Evolutionary conservation across 1,139 yeast genomes (phyloP), one percentile per base, ranked within the genome.

Genomic region (Suzukiozyma palmioleophila): DNA sequence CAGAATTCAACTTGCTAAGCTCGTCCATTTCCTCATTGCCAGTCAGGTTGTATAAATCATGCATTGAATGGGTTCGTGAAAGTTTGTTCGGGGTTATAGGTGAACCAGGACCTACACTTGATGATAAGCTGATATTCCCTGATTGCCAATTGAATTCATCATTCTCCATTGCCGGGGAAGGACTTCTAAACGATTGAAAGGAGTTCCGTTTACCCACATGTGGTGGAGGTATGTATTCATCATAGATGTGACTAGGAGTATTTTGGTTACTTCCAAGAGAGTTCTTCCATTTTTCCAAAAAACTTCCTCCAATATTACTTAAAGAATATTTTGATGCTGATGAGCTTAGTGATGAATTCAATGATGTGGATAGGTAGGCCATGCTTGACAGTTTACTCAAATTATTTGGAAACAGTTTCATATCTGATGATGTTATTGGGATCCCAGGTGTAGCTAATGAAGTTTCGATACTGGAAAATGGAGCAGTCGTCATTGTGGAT

Each of bases 141-240:
- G 34, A 35, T 27, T 42, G 52, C 70, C 74, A 66, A 15, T 59
- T 58, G 45, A 58, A 69, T 25, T 73, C 79, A 14, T 73, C 79
- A 39, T 57, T 54, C 47, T 74, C 79, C 8, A 64, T 39, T 1
- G 67, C 69, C 1, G 79, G 79, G 1, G 79, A 73, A 2, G 79
- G 78, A 0, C 74, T 61, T 39, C 72, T 53, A 40, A 66, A 46
- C n/a, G 60, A 59, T 30, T 64, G 67, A 3, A 61, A 45, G 1
- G 70, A 62, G 27, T 52, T 49, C 35, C 62, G 49, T 36, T 63
- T 62, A 28, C 16, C 16, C 4, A 28, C 5, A n/a, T 24, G 33
- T 27, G 12, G 40, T 29, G 14, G 37, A 25, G 13, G 39, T 26
- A 33, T 24, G 26, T 33, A 33, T 13, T 33, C 36, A 15, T 33